Evolutionary conservation across 352 stramenopile species (phyloP).

Genomic region (Phytophthora quininea): DNA sequence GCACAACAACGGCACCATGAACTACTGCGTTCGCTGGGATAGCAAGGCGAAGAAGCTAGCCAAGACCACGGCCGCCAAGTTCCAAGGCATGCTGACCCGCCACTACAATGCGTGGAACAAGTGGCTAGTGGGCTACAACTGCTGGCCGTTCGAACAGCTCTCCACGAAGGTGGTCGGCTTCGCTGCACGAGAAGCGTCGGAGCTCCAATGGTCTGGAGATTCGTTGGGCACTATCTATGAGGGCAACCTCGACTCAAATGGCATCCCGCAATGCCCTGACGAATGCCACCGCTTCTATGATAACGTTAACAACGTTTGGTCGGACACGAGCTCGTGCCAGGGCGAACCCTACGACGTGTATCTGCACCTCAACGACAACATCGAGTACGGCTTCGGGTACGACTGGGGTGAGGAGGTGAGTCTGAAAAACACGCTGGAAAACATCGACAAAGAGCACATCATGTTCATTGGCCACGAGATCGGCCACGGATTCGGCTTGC

Average conservation of each 20-base stretch:
- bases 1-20: slow-evolving; percentile 32
- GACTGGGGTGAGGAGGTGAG: slow-evolving; percentile 8
- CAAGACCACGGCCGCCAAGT: slow-evolving; percentile 36
- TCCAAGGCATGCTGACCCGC: slow-evolving; percentile 26
- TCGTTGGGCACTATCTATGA: slow-evolving; percentile 30
- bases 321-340: slow-evolving; percentile 9
- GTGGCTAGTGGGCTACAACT: slow-evolving; percentile 23
- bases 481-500: slow-evolving; percentile 1
- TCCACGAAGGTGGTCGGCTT: not conserved
- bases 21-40: slow-evolving; percentile 42
- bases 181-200: not conserved
- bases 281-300: slow-evolving; percentile 32
- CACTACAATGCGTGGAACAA: slow-evolving; percentile 39
- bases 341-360: slow-evolving; percentile 25
- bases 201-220: slow-evolving; percentile 25
- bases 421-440: slow-evolving; percentile 17
- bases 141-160: not conserved
- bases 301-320: slow-evolving; percentile 15
- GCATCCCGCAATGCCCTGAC: not conserved
- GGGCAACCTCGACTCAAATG: slow-evolving; percentile 12
- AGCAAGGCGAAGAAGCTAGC: slow-evolving; percentile 27
- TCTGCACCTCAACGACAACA: slow-evolving; percentile 20
- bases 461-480: slow-evolving; percentile 31
- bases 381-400: slow-evolving; percentile 13
- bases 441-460: slow-evolving; percentile 11